Percentiles rank a stretch among this genome's conserved stretches.
phyloP scores from a whole-genome alignment of 2,329 filamentous ascomycete genomes.

The Sclerotiophoma versabilis region DNA sequence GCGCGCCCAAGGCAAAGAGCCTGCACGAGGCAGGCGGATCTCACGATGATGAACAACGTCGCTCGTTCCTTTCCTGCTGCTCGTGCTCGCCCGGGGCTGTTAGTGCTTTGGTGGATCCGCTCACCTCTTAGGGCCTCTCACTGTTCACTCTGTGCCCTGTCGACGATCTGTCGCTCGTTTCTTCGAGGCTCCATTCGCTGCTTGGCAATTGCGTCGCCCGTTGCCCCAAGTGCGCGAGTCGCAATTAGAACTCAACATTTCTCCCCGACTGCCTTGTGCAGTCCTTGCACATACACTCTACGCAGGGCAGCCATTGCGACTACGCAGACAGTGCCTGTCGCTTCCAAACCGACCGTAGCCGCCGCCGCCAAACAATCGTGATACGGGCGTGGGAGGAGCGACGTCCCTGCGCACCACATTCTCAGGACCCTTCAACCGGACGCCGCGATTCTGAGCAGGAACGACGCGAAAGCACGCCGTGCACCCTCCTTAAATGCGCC shows the following conservation, averaged over 20 bases:
- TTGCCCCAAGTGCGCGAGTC: conserved; percentile 16
- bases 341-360: background rate
- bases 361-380: background rate
- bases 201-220: conserved; percentile 18
- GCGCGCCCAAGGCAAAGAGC: conserved; percentile 17
- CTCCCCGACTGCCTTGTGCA: conserved; percentile 4
- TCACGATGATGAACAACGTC: conserved; percentile 9
- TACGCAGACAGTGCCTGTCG: background rate
- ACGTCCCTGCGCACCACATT: conserved; percentile 6
- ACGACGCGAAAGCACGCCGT: conserved; percentile 8
- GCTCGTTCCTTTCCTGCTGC: conserved; percentile 1
- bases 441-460: conserved; percentile 4
- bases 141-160: conserved; percentile 14
- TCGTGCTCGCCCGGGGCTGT: conserved; percentile 5
- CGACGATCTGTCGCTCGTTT: conserved; percentile 18
- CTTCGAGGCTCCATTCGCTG: conserved; percentile 18
- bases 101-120: conserved; percentile 11
- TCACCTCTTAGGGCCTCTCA: conserved; percentile 6
- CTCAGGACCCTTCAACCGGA: conserved; percentile 6
- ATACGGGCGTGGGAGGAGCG: conserved; percentile 1
- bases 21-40: conserved; percentile 10
- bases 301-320: background rate
- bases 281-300: conserved; percentile 5
- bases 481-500: conserved; percentile 17
- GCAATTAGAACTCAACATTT: conserved; percentile 20